phyloP scores from a whole-genome alignment of 2,329 filamentous ascomycete species.

The Coleophoma eucalyptorum region DNA sequence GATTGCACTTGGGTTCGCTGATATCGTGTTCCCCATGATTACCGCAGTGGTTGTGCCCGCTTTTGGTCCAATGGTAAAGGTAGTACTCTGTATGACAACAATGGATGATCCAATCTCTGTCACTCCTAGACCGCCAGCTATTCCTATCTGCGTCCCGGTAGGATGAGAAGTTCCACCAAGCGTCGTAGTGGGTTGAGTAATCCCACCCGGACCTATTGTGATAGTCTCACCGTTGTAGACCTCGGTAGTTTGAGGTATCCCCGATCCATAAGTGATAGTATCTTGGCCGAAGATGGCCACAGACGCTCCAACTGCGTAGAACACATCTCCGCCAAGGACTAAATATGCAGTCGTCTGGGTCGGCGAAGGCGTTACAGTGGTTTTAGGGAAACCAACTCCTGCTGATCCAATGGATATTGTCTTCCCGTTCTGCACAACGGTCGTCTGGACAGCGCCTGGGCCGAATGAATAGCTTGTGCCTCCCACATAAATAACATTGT shows the following conservation, averaged over 20 bases:
- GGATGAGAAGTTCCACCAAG: slow-evolving; percentile 15
- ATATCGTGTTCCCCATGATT: slow-evolving; percentile 46
- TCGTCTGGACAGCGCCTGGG: slow-evolving; percentile 14
- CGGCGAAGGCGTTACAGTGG: slow-evolving; percentile 12
- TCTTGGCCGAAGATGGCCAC: slow-evolving; percentile 12
- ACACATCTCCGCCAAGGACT: slow-evolving; percentile 14
- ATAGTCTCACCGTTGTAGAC: slow-evolving; percentile 18
- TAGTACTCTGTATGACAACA: slow-evolving; percentile 45
- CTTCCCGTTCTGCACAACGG: slow-evolving; percentile 13
- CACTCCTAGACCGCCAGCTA: slow-evolving; percentile 21
- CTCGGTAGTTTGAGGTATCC: slow-evolving; percentile 11
- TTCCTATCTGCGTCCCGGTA: slow-evolving; percentile 16
- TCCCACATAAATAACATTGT: slow-evolving; percentile 11
- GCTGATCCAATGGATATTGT: slow-evolving; percentile 18
- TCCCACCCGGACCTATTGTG: slow-evolving; percentile 17
- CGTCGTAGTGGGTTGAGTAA: slow-evolving; percentile 14
- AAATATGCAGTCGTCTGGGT: slow-evolving; percentile 16
- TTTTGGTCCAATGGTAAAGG: slow-evolving; percentile 46
- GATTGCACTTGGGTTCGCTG: slow-evolving; percentile 46
- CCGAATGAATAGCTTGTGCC: slow-evolving; percentile 17
- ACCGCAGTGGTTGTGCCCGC: slow-evolving; percentile 39
- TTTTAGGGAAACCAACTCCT: slow-evolving; percentile 18
- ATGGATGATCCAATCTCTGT: slow-evolving; percentile 22
- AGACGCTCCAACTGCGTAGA: slow-evolving; percentile 14
- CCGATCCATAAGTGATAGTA: slow-evolving; percentile 16